Percentiles rank a stretch among this genome's conserved stretches.
phyloP scores from a whole-genome alignment of 1,284 basidiomycete genomes.

The Cryptococcus sp. region DNA sequence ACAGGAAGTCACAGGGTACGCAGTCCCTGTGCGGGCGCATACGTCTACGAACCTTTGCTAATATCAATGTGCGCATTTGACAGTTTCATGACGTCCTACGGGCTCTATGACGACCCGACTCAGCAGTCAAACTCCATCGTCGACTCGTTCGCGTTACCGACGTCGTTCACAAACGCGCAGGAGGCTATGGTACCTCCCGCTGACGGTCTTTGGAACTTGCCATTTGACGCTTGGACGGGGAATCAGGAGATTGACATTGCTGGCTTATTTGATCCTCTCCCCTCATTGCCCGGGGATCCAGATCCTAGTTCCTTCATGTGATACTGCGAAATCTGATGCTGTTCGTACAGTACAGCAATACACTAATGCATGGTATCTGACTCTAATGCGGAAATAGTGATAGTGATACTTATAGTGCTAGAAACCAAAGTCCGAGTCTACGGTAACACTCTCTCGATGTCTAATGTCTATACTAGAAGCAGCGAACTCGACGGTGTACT shows the following conservation, averaged over 20 bases:
- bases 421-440: background rate
- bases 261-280: slow-evolving; percentile 3
- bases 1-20: slow-evolving; percentile 5
- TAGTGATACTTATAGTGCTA: background rate
- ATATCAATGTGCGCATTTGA: background rate
- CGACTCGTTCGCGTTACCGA: background rate
- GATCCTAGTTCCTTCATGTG: too few species aligned
- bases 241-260: slow-evolving; percentile 6
- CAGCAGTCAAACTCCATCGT: slow-evolving; percentile 1
- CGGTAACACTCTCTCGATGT: background rate
- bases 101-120: background rate
- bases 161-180: background rate
- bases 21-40: background rate
- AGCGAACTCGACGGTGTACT: slow-evolving; percentile 5
- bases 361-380: too few species aligned
- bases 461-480: slow-evolving; percentile 2
- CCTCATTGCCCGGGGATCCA: too few species aligned
- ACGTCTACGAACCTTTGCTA: background rate
- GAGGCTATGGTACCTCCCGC: background rate
- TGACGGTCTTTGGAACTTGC: slow-evolving; percentile 7
- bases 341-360: too few species aligned
- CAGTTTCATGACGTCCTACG: slow-evolving; percentile 8
- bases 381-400: too few species aligned
- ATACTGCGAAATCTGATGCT: background rate
- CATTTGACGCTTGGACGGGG: slow-evolving; percentile 10